Evolutionary conservation across 192 early-diverging fungal genomes (phyloP).

Genomic region (Backusella mclennaniae): DNA sequence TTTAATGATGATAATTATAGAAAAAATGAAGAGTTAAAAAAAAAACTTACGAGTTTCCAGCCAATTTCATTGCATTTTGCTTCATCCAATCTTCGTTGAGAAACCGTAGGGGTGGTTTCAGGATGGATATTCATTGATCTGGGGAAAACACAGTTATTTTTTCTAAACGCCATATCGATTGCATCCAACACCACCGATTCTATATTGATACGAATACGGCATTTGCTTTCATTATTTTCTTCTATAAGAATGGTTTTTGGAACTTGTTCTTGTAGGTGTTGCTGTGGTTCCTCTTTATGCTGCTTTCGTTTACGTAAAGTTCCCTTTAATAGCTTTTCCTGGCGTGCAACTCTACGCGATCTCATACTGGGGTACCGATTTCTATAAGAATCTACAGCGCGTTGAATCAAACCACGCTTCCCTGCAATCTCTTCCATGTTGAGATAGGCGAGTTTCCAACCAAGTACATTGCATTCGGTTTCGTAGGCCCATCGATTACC

Average conservation of each 20-base stretch:
- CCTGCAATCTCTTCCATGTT: conserved; percentile 66
- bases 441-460: conserved; percentile 80
- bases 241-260: conserved; percentile 23
- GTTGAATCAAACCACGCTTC: conserved; percentile 80
- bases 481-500: conserved; percentile 88
- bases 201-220: conserved; percentile 48
- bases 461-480: conserved; percentile 77
- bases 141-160: conserved; percentile 56
- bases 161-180: conserved; percentile 46
- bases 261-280: neutral
- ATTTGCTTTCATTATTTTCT: conserved; percentile 10
- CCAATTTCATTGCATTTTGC: conserved; percentile 56
- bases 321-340: conserved; percentile 65
- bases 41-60: conserved; percentile 60
- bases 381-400: conserved; percentile 80
- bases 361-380: conserved; percentile 68
- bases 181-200: conserved; percentile 44
- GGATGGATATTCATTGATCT: conserved; percentile 33
- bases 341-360: conserved; percentile 70
- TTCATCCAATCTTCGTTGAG: conserved; percentile 38
- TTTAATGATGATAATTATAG: neutral
- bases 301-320: conserved; percentile 49
- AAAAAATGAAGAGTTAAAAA: neutral
- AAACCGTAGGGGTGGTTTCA: conserved; percentile 22
- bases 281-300: neutral